Evolutionary conservation across 257 asterid genomes (phyloP), one percentile per base, ranked within the genome.

Genomic region (Solanum sitiens): DNA sequence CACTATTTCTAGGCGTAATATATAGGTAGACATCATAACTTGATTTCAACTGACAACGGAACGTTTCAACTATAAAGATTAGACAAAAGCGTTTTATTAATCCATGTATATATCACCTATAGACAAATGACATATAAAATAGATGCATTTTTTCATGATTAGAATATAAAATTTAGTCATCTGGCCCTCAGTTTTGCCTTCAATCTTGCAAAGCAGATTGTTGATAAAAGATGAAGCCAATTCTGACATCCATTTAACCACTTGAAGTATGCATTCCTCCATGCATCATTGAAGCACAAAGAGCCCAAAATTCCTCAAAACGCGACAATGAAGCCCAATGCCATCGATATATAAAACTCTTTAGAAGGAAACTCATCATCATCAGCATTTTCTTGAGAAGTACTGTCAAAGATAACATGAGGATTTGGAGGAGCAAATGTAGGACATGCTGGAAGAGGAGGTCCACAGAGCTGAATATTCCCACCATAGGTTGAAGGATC

Each of bases 231-330:
- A 76, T 76, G 35, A 50, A 42, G 14, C 40, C 71, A 61, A 61
- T 61, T 61, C 30, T 61, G 70, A 61, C 70, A 61, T 61, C 70
- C 30, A 23, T 61, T 61, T 61, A 23, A 23, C 70, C 61, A 45
- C 67, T 45, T 45, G 14, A 79, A 79, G 39, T 79, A 79, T 37
- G 84, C 27, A 25, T 18, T 79, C 27, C 91, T 86, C 92, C 91
- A 86, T 2, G 92, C 76, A n/a, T 42, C 83, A 12, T 75, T 90
- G 2, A 92, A 13, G 13, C 59, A 21, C 86, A 89, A 70, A 85
- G 87, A 72, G 20, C 86, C 91, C 30, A 82, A 47, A 44, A 85
- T 13, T 84, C 90, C 92, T 90, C 90, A 90, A 35, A 92, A 92
- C 45, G 92, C 91, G 70, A 88, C 8, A 50, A 89, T 42, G 45